A percentile compares a stretch with the other conserved stretches of the same genome.
Conservation (phyloP, 23 red algal species). For the Agarophyton chilense region DNA sequence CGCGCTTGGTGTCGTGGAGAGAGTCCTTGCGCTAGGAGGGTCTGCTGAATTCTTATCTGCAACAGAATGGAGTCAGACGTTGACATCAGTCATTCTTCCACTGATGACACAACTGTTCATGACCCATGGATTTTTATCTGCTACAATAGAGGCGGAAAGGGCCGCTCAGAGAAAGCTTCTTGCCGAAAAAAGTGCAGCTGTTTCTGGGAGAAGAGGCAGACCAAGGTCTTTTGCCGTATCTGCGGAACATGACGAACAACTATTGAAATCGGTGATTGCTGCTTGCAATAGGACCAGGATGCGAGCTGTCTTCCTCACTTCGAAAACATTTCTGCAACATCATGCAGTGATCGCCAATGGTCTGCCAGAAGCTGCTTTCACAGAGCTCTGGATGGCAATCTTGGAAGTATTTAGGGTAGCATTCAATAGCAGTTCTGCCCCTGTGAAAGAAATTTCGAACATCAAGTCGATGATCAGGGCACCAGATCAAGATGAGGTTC, state of each 20-base stretch:
- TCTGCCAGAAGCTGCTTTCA: constrained; percentile 42
- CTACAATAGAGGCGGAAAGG: constrained; percentile 65
- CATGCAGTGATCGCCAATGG: constrained; percentile 63
- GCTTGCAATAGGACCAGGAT: constrained; percentile 65
- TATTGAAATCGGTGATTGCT: constrained; percentile 39
- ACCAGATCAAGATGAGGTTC: constrained; percentile 58
- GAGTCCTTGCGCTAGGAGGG: constrained; percentile 54
- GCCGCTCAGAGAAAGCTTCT: constrained; percentile 54
- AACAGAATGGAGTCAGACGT: constrained; percentile 42
- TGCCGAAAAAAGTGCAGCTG: constrained; percentile 40
- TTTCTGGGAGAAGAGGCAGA: constrained; percentile 10
- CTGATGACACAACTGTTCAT: constrained; percentile 62
- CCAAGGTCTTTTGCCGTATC: constrained; percentile 19
- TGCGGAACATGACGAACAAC: constrained; percentile 57
- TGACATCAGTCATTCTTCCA: constrained; percentile 64
- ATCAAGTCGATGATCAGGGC: constrained; percentile 17
- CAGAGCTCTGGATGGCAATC: constrained; percentile 66
- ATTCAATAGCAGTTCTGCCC: constrained; percentile 19
- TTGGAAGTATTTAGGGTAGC: constrained; percentile 72
- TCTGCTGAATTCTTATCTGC: constrained; percentile 60
- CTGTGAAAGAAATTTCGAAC: neutral
- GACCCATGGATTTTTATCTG: constrained; percentile 46
- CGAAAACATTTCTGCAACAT: constrained; percentile 78
- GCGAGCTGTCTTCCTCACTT: constrained; percentile 58
- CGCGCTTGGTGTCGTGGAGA: constrained; percentile 64